Conservation (phyloP, 164 flowering plant genomes). For the Vitis rotundifolia region DNA sequence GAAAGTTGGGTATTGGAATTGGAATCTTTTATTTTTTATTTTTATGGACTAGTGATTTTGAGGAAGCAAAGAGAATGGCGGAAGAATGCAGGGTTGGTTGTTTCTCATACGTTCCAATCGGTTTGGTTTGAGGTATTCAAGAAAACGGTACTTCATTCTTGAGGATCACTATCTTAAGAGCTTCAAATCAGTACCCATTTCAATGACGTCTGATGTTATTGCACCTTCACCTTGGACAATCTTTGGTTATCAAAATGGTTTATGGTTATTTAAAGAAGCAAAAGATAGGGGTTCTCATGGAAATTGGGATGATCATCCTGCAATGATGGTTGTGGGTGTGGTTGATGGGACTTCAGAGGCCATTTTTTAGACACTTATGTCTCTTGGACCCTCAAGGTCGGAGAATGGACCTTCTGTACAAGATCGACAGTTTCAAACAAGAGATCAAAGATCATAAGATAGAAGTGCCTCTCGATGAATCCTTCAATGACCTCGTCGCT, state of each 20-base stretch:
- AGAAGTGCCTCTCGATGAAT: too few species aligned
- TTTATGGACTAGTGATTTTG: conserved; percentile 9
- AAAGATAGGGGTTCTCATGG: conserved; percentile 62
- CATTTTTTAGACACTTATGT: conserved; percentile 78
- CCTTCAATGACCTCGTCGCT: too few species aligned
- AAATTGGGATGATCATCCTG: conserved; percentile 87
- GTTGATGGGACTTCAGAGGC: conserved; percentile 85
- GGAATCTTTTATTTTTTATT: neutral
- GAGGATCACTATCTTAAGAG: conserved; percentile 58
- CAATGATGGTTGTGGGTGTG: conserved; percentile 96
- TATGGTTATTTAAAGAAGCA: conserved; percentile 87
- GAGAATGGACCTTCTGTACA: too few species aligned
- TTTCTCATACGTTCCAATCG: conserved; percentile 67
- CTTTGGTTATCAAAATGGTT: conserved; percentile 94
- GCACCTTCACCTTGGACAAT: conserved; percentile 94
- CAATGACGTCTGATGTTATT: conserved; percentile 70
- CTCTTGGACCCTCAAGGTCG: conserved; percentile 86
- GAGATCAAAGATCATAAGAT: too few species aligned
- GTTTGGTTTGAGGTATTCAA: conserved; percentile 67
- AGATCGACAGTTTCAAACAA: too few species aligned
- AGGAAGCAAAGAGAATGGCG: conserved; percentile 26
- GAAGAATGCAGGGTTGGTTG: conserved; percentile 82
- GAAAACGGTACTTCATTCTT: conserved; percentile 77
- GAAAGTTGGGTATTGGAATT: conserved; percentile 6
- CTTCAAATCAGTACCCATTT: conserved; percentile 61